These are phyloP conservation scores for Aspergillus kassunensis DNA, from an alignment of 495 filamentous ascomycete genomes.

Conservation along the genomic window DNA sequence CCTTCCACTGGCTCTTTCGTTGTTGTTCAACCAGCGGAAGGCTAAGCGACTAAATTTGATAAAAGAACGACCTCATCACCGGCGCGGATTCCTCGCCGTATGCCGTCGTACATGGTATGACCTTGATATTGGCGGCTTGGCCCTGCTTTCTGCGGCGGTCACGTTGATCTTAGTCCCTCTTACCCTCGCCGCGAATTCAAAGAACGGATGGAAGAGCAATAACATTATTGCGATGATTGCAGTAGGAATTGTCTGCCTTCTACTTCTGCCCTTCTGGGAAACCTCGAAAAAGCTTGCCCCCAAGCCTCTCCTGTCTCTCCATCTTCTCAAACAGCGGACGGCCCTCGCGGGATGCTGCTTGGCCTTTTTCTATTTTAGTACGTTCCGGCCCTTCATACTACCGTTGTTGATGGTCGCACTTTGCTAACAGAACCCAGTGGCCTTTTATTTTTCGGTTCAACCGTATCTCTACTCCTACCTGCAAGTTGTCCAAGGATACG, in stretches of 20 bases:
- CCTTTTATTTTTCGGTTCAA: conserved; percentile 63
- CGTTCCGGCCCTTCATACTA: conserved; percentile 1
- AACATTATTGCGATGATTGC: conserved; percentile 58
- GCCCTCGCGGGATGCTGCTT: conserved; percentile 56
- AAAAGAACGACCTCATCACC: conserved; percentile 35
- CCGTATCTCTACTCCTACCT: conserved; percentile 70
- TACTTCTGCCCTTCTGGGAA: conserved; percentile 61
- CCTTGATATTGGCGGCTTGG: conserved; percentile 53
- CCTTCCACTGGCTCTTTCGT: conserved; percentile 51
- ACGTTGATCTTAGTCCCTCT: conserved; percentile 58
- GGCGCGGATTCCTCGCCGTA: conserved; percentile 26
- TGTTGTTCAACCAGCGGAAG: conserved; percentile 54
- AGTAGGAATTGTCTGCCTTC: conserved; percentile 53
- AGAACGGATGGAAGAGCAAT: conserved; percentile 50
- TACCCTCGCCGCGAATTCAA: conserved; percentile 49
- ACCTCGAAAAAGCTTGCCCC: conserved; percentile 50
- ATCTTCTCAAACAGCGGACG: conserved; percentile 60
- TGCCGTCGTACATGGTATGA: conserved; percentile 49
- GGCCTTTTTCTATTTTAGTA: conserved; percentile 60
- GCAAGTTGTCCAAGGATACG: conserved; percentile 63
- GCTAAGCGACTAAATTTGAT: conserved; percentile 49
- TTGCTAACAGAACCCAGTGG: conserved; percentile 42
- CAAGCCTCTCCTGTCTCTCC: conserved; percentile 52
- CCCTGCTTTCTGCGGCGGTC: conserved; percentile 54
- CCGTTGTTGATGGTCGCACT: not conserved